These are phyloP conservation scores for Adansonia gregorii DNA, from an alignment of 441 rosid genomes.

Conservation along the genomic window DNA sequence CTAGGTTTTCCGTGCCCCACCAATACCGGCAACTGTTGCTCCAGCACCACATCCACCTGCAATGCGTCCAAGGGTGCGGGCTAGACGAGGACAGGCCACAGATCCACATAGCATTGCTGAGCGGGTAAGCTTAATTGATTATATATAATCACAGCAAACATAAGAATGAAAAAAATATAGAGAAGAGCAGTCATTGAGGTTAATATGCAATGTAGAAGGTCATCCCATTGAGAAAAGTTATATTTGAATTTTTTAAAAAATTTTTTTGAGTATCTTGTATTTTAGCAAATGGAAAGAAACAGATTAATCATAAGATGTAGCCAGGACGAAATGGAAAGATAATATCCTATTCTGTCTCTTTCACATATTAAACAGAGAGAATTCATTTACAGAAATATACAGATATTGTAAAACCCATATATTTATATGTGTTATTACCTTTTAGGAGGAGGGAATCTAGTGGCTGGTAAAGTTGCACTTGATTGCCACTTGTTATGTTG, in stretches of 20 bases:
- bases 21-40: constrained; percentile 68
- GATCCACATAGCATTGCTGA: constrained; percentile 99
- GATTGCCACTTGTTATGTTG: constrained; percentile 4
- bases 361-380: neutral
- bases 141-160: neutral
- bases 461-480: neutral
- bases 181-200: neutral
- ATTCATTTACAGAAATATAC: neutral
- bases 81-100: constrained; percentile 99
- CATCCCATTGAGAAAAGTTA: neutral
- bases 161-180: neutral
- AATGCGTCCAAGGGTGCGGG: constrained; percentile 96
- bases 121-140: constrained; percentile 52
- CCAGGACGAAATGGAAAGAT: neutral
- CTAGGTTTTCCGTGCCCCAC: constrained; percentile 92
- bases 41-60: constrained; percentile 85
- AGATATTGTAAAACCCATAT: neutral
- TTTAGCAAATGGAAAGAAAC: neutral
- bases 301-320: neutral
- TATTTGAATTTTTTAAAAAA: neutral
- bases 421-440: neutral
- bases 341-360: neutral
- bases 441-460: neutral
- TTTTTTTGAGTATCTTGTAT: neutral
- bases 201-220: constrained; percentile 19